These are phyloP conservation scores for Quercus agrifolia DNA, from an alignment of 306 rosid genomes.

Conservation along the genomic window DNA sequence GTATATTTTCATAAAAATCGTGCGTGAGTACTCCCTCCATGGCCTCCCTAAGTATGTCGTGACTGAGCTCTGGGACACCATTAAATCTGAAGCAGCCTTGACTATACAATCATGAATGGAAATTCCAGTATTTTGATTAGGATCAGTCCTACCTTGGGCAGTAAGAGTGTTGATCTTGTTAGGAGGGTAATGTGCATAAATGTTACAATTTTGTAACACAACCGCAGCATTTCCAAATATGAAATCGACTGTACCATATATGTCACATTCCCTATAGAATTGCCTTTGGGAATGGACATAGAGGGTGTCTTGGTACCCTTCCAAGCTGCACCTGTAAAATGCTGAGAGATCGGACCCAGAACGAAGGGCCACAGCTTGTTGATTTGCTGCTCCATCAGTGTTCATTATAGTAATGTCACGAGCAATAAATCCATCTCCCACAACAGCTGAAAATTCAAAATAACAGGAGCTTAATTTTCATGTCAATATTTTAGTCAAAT, in stretches of 20 bases:
- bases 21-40: constrained; percentile 63
- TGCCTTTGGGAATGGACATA: constrained; percentile 69
- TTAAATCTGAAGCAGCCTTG: constrained; percentile 38
- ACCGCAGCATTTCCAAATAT: constrained; percentile 81
- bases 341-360: constrained; percentile 81
- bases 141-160: constrained; percentile 66
- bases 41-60: constrained; percentile 65
- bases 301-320: constrained; percentile 81
- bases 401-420: constrained; percentile 72
- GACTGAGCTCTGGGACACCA: constrained; percentile 9
- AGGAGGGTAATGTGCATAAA: constrained; percentile 56
- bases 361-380: constrained; percentile 85
- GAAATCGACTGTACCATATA: constrained; percentile 80
- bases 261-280: constrained; percentile 70
- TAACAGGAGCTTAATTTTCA: too few species aligned
- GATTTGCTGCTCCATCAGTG: constrained; percentile 74
- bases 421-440: constrained; percentile 70
- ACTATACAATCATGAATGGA: constrained; percentile 50
- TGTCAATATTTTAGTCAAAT: too few species aligned
- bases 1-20: constrained; percentile 54
- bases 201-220: constrained; percentile 67
- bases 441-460: constrained; percentile 42
- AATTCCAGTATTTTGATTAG: constrained; percentile 80
- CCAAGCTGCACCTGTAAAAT: constrained; percentile 65
- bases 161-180: constrained; percentile 55